Percentiles rank a stretch among this genome's conserved stretches.
Conservation (phyloP, 2,329 filamentous ascomycete genomes). For the Pseudopyrenochaeta lycopersici region DNA sequence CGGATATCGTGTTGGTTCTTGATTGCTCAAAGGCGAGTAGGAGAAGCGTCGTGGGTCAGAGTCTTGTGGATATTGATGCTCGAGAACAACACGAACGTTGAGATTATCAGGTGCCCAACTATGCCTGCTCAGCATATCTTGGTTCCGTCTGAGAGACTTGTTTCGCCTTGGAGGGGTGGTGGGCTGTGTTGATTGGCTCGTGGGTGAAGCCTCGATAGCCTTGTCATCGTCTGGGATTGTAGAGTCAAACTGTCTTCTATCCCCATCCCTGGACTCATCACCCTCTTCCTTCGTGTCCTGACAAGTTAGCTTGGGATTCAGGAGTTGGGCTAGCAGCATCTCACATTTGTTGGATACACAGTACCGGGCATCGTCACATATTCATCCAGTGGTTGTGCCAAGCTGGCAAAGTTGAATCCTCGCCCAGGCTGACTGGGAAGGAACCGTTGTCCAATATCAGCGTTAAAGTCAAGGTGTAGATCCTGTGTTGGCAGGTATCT, state of each 20-base stretch:
- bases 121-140: slow-evolving; percentile 13
- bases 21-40: slow-evolving; percentile 22
- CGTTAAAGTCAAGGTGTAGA: slow-evolving; percentile 50
- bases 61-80: slow-evolving; percentile 26
- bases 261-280: slow-evolving; percentile 1
- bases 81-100: slow-evolving; percentile 39
- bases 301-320: neutral
- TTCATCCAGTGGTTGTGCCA: slow-evolving; percentile 53
- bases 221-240: slow-evolving; percentile 5
- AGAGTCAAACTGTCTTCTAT: slow-evolving; percentile 1
- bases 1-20: slow-evolving; percentile 23
- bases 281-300: slow-evolving; percentile 15
- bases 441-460: slow-evolving; percentile 57
- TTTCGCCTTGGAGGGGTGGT: slow-evolving; percentile 10
- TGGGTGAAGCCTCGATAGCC: slow-evolving; percentile 13
- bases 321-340: neutral
- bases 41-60: slow-evolving; percentile 29
- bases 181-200: slow-evolving; percentile 3
- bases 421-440: slow-evolving; percentile 42
- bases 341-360: slow-evolving; percentile 45
- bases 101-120: slow-evolving; percentile 37
- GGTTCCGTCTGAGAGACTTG: slow-evolving; percentile 5
- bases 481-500: slow-evolving; percentile 51
- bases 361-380: slow-evolving; percentile 58
- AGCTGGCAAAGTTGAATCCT: slow-evolving; percentile 58